Conservation (phyloP, 257 asterid genomes). For the Nicotiana otophora region DNA sequence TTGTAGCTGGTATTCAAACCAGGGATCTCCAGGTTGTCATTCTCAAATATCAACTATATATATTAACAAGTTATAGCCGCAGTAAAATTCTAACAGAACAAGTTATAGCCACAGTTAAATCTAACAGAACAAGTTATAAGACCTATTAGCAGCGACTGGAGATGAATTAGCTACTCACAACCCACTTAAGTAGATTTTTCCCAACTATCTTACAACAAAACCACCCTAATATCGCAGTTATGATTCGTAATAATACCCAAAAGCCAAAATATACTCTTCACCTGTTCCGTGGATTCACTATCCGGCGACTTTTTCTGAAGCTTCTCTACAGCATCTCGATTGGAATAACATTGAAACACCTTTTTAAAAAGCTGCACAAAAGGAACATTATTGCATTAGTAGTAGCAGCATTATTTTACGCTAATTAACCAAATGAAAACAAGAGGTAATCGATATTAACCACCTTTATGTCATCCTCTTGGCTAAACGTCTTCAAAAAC, state of each 20-base stretch:
- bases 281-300: slow-evolving; percentile 80
- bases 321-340: slow-evolving; percentile 44
- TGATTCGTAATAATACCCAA: neutral
- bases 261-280: slow-evolving; percentile 16
- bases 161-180: neutral
- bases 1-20: neutral
- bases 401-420: neutral
- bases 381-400: neutral
- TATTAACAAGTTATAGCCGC: neutral
- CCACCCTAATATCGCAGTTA: neutral
- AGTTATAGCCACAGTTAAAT: neutral
- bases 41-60: neutral
- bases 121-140: neutral
- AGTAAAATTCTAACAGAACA: neutral
- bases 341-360: slow-evolving; percentile 49
- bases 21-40: neutral
- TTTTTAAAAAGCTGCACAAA: slow-evolving; percentile 58
- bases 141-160: neutral
- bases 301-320: slow-evolving; percentile 46
- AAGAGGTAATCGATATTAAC: neutral
- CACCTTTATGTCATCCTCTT: slow-evolving; percentile 57
- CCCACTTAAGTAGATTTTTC: neutral
- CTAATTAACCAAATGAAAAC: neutral
- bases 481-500: slow-evolving; percentile 56
- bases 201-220: neutral